A percentile compares a stretch with the other conserved stretches of the same genome.
Evolutionary conservation across 2,329 filamentous ascomycete species (phyloP).

Genomic region (Thelonectria blattea): DNA sequence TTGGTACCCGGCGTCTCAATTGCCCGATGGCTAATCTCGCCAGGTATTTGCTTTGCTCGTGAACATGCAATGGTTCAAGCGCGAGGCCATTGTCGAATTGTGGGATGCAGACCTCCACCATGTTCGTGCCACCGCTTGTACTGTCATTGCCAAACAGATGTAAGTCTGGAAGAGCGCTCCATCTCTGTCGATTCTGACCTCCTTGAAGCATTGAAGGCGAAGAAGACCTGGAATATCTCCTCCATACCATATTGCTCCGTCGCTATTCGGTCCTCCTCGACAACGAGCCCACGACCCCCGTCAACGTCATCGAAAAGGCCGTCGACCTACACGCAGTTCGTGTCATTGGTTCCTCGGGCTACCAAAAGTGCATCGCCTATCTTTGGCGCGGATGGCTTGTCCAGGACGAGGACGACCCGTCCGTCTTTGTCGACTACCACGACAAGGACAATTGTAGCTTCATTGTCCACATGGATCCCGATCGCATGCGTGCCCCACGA

Average conservation of each 20-base stretch:
- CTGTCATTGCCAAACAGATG: conserved; percentile 86
- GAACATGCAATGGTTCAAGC: conserved; percentile 74
- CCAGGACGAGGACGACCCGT: conserved; percentile 91
- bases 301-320: conserved; percentile 91
- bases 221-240: conserved; percentile 77
- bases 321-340: conserved; percentile 89
- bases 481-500: conserved; percentile 88
- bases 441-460: conserved; percentile 80
- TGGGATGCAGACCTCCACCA: conserved; percentile 91
- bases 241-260: conserved; percentile 83
- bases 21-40: not conserved
- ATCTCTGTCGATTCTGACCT: not conserved
- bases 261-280: conserved; percentile 84
- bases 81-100: conserved; percentile 79
- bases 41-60: conserved; percentile 78
- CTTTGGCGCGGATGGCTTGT: conserved; percentile 96
- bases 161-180: conserved; percentile 38
- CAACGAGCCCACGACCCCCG: conserved; percentile 72
- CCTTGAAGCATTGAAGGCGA: conserved; percentile 80
- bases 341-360: conserved; percentile 90
- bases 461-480: conserved; percentile 85
- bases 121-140: conserved; percentile 80
- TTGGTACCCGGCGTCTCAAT: not conserved
- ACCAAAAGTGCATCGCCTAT: conserved; percentile 92
- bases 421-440: conserved; percentile 87